Evolutionary conservation across 495 filamentous ascomycete species (phyloP), one percentile per base, ranked within the genome.

Genomic region (Parathielavia hyrcaniae): DNA sequence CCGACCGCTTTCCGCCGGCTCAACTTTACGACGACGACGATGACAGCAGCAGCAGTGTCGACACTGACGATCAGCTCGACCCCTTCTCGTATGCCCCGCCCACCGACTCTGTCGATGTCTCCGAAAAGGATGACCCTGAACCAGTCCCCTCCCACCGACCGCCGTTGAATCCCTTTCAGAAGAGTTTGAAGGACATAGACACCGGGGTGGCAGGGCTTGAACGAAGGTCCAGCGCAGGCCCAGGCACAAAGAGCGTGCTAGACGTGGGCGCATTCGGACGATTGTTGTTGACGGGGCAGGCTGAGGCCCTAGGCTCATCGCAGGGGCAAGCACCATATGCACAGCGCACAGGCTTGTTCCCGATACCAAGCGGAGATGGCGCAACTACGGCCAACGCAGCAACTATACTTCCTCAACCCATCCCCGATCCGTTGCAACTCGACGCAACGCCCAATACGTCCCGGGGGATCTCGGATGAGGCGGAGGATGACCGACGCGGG

Each of bases 251-350:
- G 53, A 72, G 74, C 20, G 69, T 74, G 1, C 67, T 86, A 47
- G 82, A 86, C 66, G 83, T 87, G 1, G 76, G 83, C 59, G 80
- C 83, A 5, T 86, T 86, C 61, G 79, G 79, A 60, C 72, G 79
- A 58, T 65, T 87, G 22, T 64, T 86, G 22, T 69, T 87, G 67
- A 86, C 83, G 4, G 84, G 83, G 6, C 73, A 79, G 62, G 67
- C 77, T 26, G 74, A 72, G 23, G 55, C 62, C 12, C 39, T 60
- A 19, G 59, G 56, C 5, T 41, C 61, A 9, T 51, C 63, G 22
- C 58, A 60, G 41, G 51, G 57, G 12, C 51, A 61, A 12, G 43
- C 58, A n/a, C 32, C 39, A 34, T 49, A 36, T n/a, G 12, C 53
- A 11, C 14, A 51, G 13, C 45, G 32, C n/a, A 34, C 13, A 2